Evolutionary conservation across 2,329 filamentous ascomycete species (phyloP).

Genomic region (Madurella mycetomatis): DNA sequence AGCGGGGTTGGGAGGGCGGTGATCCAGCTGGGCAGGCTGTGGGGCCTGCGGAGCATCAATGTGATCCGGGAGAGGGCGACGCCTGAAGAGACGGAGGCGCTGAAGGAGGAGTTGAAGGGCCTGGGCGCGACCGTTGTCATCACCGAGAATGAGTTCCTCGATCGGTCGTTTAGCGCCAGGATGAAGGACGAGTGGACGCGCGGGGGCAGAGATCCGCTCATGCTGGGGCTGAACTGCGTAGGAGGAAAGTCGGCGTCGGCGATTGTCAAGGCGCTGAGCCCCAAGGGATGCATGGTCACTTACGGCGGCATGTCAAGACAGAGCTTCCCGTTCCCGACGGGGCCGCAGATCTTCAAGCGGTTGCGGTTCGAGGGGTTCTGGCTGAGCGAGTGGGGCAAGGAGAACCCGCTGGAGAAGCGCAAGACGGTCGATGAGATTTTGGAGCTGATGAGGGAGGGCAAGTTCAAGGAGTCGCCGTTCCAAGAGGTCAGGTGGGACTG

Average conservation of each 20-base stretch:
- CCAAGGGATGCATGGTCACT: conserved; percentile 74
- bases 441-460: conserved; percentile 65
- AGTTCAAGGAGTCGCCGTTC: conserved; percentile 81
- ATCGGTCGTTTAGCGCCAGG: conserved; percentile 57
- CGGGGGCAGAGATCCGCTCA: conserved; percentile 65
- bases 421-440: conserved; percentile 82
- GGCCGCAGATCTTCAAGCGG: conserved; percentile 89
- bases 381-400: conserved; percentile 84
- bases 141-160: conserved; percentile 51
- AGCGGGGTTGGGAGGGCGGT: conserved; percentile 86
- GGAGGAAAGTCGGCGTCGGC: conserved; percentile 79
- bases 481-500: conserved; percentile 78
- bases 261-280: conserved; percentile 68
- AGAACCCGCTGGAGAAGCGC: conserved; percentile 67
- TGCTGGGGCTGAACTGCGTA: conserved; percentile 86
- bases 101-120: conserved; percentile 48
- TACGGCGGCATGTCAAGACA: conserved; percentile 95
- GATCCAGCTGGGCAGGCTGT: conserved; percentile 79
- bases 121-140: conserved; percentile 56
- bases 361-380: conserved; percentile 89
- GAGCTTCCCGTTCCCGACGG: conserved; percentile 75
- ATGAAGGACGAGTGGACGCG: conserved; percentile 61
- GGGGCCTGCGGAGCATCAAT: conserved; percentile 90
- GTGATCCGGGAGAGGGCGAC: conserved; percentile 71
- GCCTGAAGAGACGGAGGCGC: conserved; percentile 57